Percentiles rank a stretch among this genome's conserved stretches.
Conservation (phyloP, 2,329 filamentous ascomycete genomes). For the Cytospora schulzeri region DNA sequence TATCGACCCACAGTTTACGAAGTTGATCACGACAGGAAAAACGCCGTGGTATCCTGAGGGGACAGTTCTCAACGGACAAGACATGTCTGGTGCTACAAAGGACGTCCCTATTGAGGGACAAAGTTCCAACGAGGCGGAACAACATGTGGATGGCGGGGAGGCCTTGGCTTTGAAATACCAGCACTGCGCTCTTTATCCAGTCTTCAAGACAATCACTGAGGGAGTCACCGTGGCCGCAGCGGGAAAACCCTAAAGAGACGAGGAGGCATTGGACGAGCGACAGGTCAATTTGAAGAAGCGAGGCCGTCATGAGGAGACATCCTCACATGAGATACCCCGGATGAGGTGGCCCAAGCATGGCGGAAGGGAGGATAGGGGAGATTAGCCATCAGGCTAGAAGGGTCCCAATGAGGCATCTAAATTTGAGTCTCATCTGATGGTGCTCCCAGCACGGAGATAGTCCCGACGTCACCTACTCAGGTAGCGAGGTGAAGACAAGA, state of each 20-base stretch:
- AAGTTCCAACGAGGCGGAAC: slow-evolving; percentile 23
- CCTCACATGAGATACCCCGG: not conserved
- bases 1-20: slow-evolving; percentile 89
- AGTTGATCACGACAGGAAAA: slow-evolving; percentile 75
- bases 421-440: not conserved
- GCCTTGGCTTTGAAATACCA: slow-evolving; percentile 72
- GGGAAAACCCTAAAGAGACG: slow-evolving; percentile 35
- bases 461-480: no score
- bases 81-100: slow-evolving; percentile 47
- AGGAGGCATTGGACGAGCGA: not conserved
- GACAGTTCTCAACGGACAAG: slow-evolving; percentile 61
- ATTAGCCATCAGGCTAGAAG: rapidly evolving
- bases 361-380: not conserved
- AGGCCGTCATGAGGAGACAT: not conserved
- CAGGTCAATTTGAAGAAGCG: not conserved
- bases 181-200: slow-evolving; percentile 67
- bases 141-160: slow-evolving; percentile 38
- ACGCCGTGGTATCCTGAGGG: slow-evolving; percentile 70
- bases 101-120: slow-evolving; percentile 20
- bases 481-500: no score
- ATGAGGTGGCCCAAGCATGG: not conserved
- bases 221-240: slow-evolving; percentile 44
- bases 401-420: not conserved
- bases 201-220: slow-evolving; percentile 68
- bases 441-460: no score